Evolutionary conservation across 306 rosid genomes (phyloP), one percentile per base, ranked within the genome.

Genomic region (Sicyos baderoa): DNA sequence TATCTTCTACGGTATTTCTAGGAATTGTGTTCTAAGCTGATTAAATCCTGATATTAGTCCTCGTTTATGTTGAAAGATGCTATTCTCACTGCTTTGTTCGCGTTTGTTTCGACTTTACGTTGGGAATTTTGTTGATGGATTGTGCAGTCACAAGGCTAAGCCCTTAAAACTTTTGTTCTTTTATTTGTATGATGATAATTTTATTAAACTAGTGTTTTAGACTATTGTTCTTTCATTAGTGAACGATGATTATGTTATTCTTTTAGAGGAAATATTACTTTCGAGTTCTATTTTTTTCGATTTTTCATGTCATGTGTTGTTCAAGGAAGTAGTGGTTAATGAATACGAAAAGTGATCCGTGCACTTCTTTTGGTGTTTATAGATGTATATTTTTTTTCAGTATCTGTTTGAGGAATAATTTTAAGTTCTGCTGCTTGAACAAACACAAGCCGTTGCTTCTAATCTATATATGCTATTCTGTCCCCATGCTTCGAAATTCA

Each of bases 111-210:
- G 27, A 32, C 51, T 19, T 19, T 44, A 9, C 52, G 9, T 40
- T 64, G 12, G 25, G 35, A 44, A 64, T 64, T 64, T 64, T 19
- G 11, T 19, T 42, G 51, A n/a, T 37, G 49, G 29, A 5, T n/a
- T 62, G 50, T 62, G 52, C 32, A 42, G 69, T 17, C 17, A 17
- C 68, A 32, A 35, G 49, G 49, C 17, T 61, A n/a, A 61, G 49
- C 22, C 25, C 25, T 59, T 15, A 5, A 7, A 16, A 13, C 47
- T 35, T n/a, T 10, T 13, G 42, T 40, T 40, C 11, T 7, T 40
- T 45, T 17, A 3, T 21, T 65, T 13, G 19, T 5, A 42, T 44
- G 37, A 64, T 19, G 54, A 64, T 10, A 22, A 1, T 18, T 42
- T 64, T 61, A 17, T 17, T 64, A 0, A 3, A 44, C 54, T 13